These are phyloP conservation scores for Diaporthe sp. DNA, from an alignment of 2,329 filamentous ascomycete genomes.

Conservation along the genomic window DNA sequence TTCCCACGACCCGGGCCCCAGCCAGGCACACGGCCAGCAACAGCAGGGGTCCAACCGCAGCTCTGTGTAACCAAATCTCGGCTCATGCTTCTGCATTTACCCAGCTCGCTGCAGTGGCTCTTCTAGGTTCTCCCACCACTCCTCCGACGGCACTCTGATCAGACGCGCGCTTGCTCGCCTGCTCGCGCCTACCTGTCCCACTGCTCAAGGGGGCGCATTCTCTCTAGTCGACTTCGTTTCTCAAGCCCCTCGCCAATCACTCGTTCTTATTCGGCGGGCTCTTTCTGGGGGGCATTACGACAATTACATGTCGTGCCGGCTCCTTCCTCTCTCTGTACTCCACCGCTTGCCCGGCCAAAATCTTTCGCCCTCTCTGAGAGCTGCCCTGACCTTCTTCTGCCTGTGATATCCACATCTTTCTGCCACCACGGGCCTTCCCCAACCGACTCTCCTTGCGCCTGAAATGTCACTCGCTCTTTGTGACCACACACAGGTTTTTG, in stretches of 20 bases:
- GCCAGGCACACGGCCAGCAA: constrained; percentile 10
- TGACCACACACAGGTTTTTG: constrained; percentile 38
- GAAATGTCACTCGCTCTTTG: constrained; percentile 36
- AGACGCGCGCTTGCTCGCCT: constrained; percentile 53
- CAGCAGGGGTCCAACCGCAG: constrained; percentile 36
- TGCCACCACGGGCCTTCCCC: background rate
- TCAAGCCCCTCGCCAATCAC: constrained; percentile 33
- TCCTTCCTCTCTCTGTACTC: constrained; percentile 23
- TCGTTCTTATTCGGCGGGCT: constrained; percentile 40
- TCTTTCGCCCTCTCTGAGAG: constrained; percentile 28
- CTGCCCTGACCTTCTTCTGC: constrained; percentile 28
- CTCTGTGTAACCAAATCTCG: constrained; percentile 40
- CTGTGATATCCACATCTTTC: constrained; percentile 21
- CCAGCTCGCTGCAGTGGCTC: constrained; percentile 22
- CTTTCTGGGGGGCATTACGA: constrained; percentile 29
- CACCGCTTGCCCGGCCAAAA: constrained; percentile 32
- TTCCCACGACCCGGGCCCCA: constrained; percentile 24
- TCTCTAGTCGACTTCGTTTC: constrained; percentile 31
- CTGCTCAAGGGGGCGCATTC: constrained; percentile 23
- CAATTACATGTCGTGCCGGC: constrained; percentile 30
- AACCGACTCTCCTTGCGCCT: constrained; percentile 21
- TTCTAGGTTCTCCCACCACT: constrained; percentile 21
- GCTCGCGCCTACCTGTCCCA: constrained; percentile 38
- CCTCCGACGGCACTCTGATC: constrained; percentile 35
- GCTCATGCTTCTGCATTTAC: constrained; percentile 33